Conservation (phyloP, 805 yeast genomes). For the Scheffersomyces amazonensis region DNA sequence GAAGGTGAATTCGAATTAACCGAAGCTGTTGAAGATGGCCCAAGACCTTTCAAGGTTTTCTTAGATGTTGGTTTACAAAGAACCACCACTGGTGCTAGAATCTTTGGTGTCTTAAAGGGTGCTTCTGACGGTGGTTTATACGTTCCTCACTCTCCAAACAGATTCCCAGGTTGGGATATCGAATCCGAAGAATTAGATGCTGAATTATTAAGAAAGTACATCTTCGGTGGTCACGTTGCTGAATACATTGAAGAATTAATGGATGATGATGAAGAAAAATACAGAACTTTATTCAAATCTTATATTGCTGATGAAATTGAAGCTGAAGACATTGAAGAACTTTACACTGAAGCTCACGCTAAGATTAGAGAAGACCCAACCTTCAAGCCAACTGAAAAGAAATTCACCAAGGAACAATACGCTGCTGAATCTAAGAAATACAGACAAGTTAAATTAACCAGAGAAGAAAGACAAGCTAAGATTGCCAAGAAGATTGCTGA, state of each 20-base stretch:
- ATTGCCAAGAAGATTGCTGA: constrained; percentile 93
- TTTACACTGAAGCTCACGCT: constrained; percentile 92
- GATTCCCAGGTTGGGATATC: constrained; percentile 99
- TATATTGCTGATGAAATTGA: constrained; percentile 97
- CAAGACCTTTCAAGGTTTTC: constrained; percentile 99
- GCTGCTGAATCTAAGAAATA: constrained; percentile 94
- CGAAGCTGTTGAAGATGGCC: constrained; percentile 99
- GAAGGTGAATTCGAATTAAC: constrained; percentile 99
- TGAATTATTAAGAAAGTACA: constrained; percentile 96
- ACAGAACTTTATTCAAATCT: constrained; percentile 91
- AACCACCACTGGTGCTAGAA: constrained; percentile 99
- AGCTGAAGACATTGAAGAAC: constrained; percentile 94
- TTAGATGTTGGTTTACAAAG: constrained; percentile 99
- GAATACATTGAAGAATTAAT: constrained; percentile 99
- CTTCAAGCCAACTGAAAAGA: constrained; percentile 84
- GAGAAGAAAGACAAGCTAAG: constrained; percentile 85
- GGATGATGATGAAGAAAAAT: constrained; percentile 99
- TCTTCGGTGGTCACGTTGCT: constrained; percentile 99
- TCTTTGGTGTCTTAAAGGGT: constrained; percentile 99
- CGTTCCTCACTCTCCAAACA: constrained; percentile 98
- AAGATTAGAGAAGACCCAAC: constrained; percentile 95
- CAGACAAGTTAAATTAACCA: constrained; percentile 86
- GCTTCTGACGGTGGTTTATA: constrained; percentile 99
- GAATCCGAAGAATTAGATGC: constrained; percentile 98
- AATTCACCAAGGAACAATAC: constrained; percentile 96